A percentile compares a stretch with the other conserved stretches of the same genome.
phyloP scores from a whole-genome alignment of 192 early-diverging fungal species.

The Nowakowskiella sp. region DNA sequence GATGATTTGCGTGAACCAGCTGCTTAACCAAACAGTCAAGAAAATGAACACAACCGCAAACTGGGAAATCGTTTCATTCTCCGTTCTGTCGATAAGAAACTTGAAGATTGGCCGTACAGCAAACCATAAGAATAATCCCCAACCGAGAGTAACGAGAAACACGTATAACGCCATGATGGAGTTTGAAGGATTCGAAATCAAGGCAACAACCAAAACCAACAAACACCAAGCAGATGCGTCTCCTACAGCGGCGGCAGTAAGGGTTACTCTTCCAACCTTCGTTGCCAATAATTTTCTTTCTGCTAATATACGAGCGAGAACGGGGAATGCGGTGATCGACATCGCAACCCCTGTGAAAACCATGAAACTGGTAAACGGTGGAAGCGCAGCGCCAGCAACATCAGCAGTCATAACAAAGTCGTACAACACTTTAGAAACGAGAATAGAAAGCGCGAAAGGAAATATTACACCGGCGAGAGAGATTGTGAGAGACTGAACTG shows the following conservation, averaged over 20 bases:
- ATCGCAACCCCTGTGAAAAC: conserved; percentile 82
- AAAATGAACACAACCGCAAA: conserved; percentile 66
- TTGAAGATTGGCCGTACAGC: conserved; percentile 56
- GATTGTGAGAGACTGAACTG: conserved; percentile 34
- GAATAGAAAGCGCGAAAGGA: conserved; percentile 67
- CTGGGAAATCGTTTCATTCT: conserved; percentile 20
- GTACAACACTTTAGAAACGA: conserved; percentile 63
- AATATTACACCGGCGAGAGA: conserved; percentile 66
- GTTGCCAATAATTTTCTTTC: conserved; percentile 76
- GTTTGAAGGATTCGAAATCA: conserved; percentile 75
- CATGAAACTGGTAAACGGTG: conserved; percentile 57
- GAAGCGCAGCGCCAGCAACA: conserved; percentile 9
- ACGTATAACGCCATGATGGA: conserved; percentile 72
- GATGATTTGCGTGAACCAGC: conserved; percentile 71
- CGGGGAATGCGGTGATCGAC: conserved; percentile 87
- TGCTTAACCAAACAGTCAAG: conserved; percentile 58
- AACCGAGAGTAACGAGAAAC: conserved; percentile 67
- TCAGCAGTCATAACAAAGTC: conserved; percentile 34
- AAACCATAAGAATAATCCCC: conserved; percentile 60
- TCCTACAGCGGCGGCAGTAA: conserved; percentile 72
- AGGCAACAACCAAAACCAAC: conserved; percentile 16
- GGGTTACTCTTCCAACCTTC: conserved; percentile 63
- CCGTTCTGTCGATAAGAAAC: conserved; percentile 14
- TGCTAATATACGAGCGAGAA: conserved; percentile 81
- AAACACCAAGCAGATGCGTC: conserved; percentile 73